phyloP scores from a whole-genome alignment of 1,284 basidiomycete species.

The Rhodotorula sp. region DNA sequence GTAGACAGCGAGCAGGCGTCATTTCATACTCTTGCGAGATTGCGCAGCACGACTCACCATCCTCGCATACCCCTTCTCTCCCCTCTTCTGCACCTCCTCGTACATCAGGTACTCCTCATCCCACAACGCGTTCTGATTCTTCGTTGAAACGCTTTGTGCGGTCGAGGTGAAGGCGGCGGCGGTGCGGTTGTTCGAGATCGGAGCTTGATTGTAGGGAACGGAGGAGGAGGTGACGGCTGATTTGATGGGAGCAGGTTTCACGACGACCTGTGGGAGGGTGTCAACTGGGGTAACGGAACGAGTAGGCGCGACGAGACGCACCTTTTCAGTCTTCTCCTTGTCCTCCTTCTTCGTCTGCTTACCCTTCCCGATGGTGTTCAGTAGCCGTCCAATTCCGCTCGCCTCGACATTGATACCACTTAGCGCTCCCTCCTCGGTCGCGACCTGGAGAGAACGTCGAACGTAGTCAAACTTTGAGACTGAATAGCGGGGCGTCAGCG shows the following conservation, averaged over 20 bases:
- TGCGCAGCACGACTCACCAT: constrained; percentile 1
- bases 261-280: not conserved
- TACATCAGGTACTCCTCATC: constrained; percentile 88
- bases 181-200: constrained; percentile 82
- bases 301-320: not conserved
- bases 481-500: not conserved
- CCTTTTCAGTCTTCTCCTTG: constrained; percentile 8
- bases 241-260: not conserved
- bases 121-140: constrained; percentile 77
- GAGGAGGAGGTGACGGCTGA: constrained; percentile 6
- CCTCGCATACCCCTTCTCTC: constrained; percentile 34
- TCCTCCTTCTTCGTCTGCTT: constrained; percentile 13
- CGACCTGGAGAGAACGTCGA: constrained; percentile 44
- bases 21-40: too few species aligned
- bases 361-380: constrained; percentile 33
- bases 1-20: too few species aligned
- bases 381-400: constrained; percentile 30
- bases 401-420: constrained; percentile 30
- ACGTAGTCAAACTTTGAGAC: constrained; percentile 47
- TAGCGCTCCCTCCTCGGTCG: constrained; percentile 12
- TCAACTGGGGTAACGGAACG: not conserved
- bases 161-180: constrained; percentile 94
- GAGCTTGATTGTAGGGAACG: constrained; percentile 77
- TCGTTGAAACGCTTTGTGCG: constrained; percentile 74
- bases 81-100: constrained; percentile 53